phyloP scores from a whole-genome alignment of 176 grass and related monocot genomes.

The Urochloa ruziziensis region DNA sequence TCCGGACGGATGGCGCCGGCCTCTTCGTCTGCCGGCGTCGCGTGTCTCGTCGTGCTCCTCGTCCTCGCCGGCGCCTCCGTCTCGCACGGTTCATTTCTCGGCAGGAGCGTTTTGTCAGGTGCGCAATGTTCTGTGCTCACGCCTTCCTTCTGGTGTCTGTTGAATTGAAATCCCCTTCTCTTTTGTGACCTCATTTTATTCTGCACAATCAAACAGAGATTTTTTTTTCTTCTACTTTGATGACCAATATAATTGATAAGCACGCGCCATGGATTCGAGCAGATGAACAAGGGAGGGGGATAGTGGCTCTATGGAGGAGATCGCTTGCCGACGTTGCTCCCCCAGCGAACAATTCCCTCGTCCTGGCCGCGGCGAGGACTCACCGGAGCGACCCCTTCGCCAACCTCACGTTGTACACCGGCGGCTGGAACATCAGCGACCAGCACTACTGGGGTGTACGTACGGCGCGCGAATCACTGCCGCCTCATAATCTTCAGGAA shows the following conservation, averaged over 20 bases:
- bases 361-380: slow-evolving; percentile 64
- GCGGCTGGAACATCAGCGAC: slow-evolving; percentile 93
- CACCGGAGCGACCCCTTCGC: slow-evolving; percentile 62
- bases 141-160: too few species aligned
- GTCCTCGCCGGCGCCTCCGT: background rate
- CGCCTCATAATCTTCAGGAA: background rate
- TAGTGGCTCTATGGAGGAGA: slow-evolving; percentile 47
- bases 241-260: background rate
- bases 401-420: slow-evolving; percentile 59
- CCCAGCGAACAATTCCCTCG: slow-evolving; percentile 43
- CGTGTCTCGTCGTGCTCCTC: slow-evolving; percentile 6
- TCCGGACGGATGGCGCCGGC: slow-evolving; percentile 20
- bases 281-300: slow-evolving; percentile 23
- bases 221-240: background rate
- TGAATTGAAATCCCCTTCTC: too few species aligned
- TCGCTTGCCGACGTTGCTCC: slow-evolving; percentile 9
- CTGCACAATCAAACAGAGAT: background rate
- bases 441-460: slow-evolving; percentile 86
- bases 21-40: slow-evolving; percentile 17
- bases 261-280: background rate
- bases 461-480: too few species aligned
- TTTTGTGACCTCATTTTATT: background rate
- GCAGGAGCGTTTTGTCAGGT: slow-evolving; percentile 35
- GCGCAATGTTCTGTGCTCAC: too few species aligned
- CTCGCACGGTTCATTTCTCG: background rate